Base-by-base conservation (phyloP, 768 basidiomycete genomes). In the Mycena leptocephala region DNA sequence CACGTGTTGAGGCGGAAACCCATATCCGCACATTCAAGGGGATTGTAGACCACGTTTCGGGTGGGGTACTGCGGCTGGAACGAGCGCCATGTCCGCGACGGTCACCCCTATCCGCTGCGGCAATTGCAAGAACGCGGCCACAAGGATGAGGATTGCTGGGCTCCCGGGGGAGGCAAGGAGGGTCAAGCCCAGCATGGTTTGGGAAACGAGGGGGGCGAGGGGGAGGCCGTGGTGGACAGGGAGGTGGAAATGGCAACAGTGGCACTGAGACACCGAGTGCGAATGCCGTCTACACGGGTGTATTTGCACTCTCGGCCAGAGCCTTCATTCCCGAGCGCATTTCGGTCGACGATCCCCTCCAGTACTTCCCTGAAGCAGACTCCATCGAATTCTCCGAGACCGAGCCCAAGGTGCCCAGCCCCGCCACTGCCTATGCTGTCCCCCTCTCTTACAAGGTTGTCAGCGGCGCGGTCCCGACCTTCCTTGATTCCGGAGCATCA, bases 401-500 rank as follows among this genome's bases (percentile, higher is more conserved):
- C 58, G 16, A 5, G 58, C 20, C 20, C 20, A 22, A 11, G 8
- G 22, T 18, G 2, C 10, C 33, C 10, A 26, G 26, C 33, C 18
- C 9, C 9, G 58, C 33, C 33, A n/a, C 28, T 5, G 11, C 33
- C 18, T 22, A n/a, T 13, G 20, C 58, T 11, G 10, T 2, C 5
- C 58, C 58, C 11, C 14, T 61, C 13, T 3, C 11, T 7, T 61
- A 61, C 33, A 61, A 61, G 58, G 58, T 61, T 3, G 58, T 61
- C 4, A 26, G 22, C 8, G 58, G 58, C 9, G 33, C 10, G 2
- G 5, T 43, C n/a, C 72, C 33, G 10, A 70, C 58, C 1, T 70
- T 59, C 37, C 33, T 56, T 11, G 72, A 74, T 33, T 74, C 65
- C 24, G 72, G 59, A 9, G 64, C 65, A 10, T 32, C 67, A 33